Evolutionary conservation across 1,139 yeast species (phyloP).

Genomic region (Pichia sp.): DNA sequence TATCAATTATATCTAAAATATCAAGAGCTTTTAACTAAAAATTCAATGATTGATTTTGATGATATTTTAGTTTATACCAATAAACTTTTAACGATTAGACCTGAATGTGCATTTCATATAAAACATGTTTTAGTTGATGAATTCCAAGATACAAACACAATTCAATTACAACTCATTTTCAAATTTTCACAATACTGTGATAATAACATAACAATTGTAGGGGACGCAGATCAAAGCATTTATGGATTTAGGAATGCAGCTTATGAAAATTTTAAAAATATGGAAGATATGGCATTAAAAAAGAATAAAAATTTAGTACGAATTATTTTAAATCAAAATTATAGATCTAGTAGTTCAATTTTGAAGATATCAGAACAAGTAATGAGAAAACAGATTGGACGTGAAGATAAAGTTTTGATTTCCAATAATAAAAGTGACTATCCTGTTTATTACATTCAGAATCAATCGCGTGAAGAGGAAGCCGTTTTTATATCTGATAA

Average conservation of each 20-base stretch:
- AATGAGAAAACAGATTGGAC: constrained; percentile 53
- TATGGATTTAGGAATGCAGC: constrained; percentile 85
- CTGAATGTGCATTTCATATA: constrained; percentile 44
- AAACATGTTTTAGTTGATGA: constrained; percentile 85
- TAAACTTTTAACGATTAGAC: constrained; percentile 39
- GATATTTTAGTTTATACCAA: constrained; percentile 62
- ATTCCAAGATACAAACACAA: constrained; percentile 82
- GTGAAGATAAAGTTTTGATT: constrained; percentile 39
- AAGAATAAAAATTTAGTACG: constrained; percentile 23
- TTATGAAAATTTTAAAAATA: constrained; percentile 54
- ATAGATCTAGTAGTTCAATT: constrained; percentile 70
- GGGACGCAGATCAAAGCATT: constrained; percentile 95
- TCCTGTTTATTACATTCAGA: constrained; percentile 34
- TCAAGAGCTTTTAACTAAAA: constrained; percentile 40
- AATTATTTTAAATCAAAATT: constrained; percentile 55
- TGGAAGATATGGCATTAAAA: constrained; percentile 44
- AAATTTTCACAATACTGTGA: constrained; percentile 37
- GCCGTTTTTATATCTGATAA: constrained; percentile 7
- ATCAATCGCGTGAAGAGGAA: constrained; percentile 2
- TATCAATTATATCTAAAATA: constrained; percentile 42
- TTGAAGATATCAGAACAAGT: constrained; percentile 58
- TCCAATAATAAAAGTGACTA: constrained; percentile 41
- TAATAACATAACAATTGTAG: constrained; percentile 72
- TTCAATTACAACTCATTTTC: constrained; percentile 66
- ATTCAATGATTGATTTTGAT: constrained; percentile 67